Evolutionary conservation across 768 basidiomycete species (phyloP), one percentile per base, ranked within the genome.

Genomic region (Trametes cingulata): DNA sequence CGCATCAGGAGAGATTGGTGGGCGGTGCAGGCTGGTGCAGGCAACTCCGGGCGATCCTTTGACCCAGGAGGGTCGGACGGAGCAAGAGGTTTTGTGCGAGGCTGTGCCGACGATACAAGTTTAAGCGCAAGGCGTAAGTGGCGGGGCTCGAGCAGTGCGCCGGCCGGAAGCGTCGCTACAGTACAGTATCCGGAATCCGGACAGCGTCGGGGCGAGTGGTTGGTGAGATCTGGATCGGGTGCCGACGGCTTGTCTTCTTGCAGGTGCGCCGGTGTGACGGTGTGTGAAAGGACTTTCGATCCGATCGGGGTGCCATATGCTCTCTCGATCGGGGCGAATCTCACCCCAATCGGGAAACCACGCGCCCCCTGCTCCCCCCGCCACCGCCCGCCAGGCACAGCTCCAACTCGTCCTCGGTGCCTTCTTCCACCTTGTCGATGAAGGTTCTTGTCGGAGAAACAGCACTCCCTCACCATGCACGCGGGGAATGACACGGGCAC

Each of bases 261-360:
- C 29, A 35, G n/a, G 22, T 13, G 43, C 43, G 17, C n/a, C 9
- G 20, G 39, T 51, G 50, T 51, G 14, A 48, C 17, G n/a, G 9
- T 22, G 39, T 24, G 19, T 35, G 56, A 29, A 2, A 25, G 2
- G 8, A 9, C 1, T 1, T 8, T 2, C 43, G 55, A 57, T 57
- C 47, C 20, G 56, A 57, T 57, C 56, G 47, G 55, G 47, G 7
- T 10, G 3, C 56, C 56, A 57, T 50, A 39, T 50, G 56, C 45
- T 57, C 47, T 8, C 46, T 48, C 46, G 56, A 57, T 57, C 56
- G 47, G 47, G 37, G 25, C 20, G 17, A 12, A 49, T 49, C 39
- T 57, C 7, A 10, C n/a, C 56, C 56, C 9, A 37, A 41, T 57
- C 45, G 12, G 56, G 56, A 33, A 41, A 22, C 4, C 10, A 20